A percentile compares a stretch with the other conserved stretches of the same genome.
phyloP scores from a whole-genome alignment of 1,284 basidiomycete genomes.

The Hemileia vastatrix region DNA sequence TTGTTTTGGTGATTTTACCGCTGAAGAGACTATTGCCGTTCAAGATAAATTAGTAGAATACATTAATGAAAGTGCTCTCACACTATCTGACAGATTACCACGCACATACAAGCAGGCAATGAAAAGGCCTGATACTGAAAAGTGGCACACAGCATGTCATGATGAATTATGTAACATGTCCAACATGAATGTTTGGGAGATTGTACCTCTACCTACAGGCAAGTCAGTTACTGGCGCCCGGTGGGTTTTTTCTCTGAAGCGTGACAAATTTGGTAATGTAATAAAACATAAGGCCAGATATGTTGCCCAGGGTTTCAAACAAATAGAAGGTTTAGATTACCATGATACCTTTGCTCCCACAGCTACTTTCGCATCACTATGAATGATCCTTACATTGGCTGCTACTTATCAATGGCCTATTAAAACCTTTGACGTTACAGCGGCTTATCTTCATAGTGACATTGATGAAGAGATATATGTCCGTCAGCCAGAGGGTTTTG shows the following conservation, averaged over 20 bases:
- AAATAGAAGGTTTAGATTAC: neutral
- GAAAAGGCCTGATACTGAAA: neutral
- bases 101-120: neutral
- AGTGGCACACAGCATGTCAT: neutral
- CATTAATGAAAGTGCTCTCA: too few species aligned
- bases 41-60: too few species aligned
- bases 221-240: neutral
- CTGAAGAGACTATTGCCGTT: too few species aligned
- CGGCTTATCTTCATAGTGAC: too few species aligned
- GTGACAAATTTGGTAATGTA: neutral
- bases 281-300: neutral
- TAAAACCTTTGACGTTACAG: too few species aligned
- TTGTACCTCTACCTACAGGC: neutral
- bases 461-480: too few species aligned
- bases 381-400: neutral
- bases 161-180: neutral
- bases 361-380: neutral
- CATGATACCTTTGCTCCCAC: neutral
- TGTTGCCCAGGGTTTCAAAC: neutral
- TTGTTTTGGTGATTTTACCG: too few species aligned
- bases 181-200: neutral
- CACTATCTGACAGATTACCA: too few species aligned
- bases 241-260: constrained; percentile 2
- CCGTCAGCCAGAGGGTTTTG: too few species aligned
- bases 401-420: too few species aligned